These are phyloP conservation scores for Fusarium domesticum DNA, from an alignment of 2,329 filamentous ascomycete species.

Conservation along the genomic window DNA sequence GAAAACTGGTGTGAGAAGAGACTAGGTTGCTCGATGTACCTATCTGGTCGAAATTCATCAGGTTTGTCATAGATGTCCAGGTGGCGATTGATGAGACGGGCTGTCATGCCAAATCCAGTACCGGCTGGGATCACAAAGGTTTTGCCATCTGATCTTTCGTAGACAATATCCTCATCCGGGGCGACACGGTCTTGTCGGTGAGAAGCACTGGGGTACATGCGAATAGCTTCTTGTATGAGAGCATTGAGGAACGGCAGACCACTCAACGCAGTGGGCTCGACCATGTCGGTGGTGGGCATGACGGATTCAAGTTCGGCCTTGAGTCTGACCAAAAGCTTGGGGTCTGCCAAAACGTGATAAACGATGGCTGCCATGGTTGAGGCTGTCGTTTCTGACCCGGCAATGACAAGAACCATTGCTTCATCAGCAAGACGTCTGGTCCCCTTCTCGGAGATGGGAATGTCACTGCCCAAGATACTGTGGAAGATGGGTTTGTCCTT, in stretches of 20 bases:
- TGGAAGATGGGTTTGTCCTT: constrained; percentile 32
- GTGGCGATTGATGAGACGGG: constrained; percentile 27
- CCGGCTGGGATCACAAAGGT: constrained; percentile 31
- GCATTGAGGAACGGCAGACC: constrained; percentile 39
- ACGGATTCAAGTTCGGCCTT: constrained; percentile 32
- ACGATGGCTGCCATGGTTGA: constrained; percentile 34
- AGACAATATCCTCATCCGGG: constrained; percentile 31
- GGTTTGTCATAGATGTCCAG: constrained; percentile 22
- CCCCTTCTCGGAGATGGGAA: constrained; percentile 35
- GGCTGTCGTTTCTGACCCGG: constrained; percentile 39
- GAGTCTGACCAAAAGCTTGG: constrained; percentile 29
- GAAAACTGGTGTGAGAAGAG: constrained; percentile 9
- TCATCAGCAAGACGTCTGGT: constrained; percentile 33
- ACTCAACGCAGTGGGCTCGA: constrained; percentile 28
- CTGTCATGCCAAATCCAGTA: constrained; percentile 38
- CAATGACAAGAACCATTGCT: constrained; percentile 32
- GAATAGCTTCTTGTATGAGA: constrained; percentile 38
- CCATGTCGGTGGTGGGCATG: constrained; percentile 6
- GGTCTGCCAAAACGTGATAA: constrained; percentile 37
- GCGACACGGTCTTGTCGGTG: constrained; percentile 30
- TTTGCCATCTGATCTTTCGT: constrained; percentile 18
- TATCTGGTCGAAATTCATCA: constrained; percentile 24
- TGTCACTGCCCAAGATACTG: constrained; percentile 28
- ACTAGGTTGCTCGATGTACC: constrained; percentile 16
- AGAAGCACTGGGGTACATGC: constrained; percentile 39